phyloP scores from a whole-genome alignment of 352 stramenopile genomes.

The Phytopythium mirpurense region DNA sequence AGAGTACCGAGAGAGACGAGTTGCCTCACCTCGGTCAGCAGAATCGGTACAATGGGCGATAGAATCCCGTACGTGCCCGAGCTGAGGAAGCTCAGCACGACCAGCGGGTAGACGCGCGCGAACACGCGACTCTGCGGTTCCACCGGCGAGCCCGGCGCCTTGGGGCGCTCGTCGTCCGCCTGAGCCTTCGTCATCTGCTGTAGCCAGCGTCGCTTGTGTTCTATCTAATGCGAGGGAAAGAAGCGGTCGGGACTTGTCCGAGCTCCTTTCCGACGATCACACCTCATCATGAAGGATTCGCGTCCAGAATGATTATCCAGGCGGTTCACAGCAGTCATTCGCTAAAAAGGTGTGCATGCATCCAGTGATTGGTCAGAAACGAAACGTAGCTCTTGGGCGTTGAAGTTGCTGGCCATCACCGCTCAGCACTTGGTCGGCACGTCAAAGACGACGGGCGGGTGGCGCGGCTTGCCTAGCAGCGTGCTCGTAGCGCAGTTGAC shows the following conservation, averaged over 20 bases:
- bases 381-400: no score
- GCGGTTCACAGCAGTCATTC: no score
- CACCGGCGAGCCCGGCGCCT: neutral
- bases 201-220: neutral
- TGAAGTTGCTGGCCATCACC: neutral
- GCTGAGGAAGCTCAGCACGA: conserved; percentile 41
- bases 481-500: conserved; percentile 87
- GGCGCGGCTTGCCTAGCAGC: conserved; percentile 44
- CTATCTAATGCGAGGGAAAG: no score
- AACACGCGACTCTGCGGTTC: conserved; percentile 3
- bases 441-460: conserved; percentile 75
- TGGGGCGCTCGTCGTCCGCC: neutral
- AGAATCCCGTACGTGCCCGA: conserved; percentile 53
- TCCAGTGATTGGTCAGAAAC: no score
- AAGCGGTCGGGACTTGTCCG: no score
- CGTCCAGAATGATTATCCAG: no score
- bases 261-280: no score
- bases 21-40: conserved; percentile 53
- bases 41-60: conserved; percentile 55
- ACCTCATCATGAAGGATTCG: no score
- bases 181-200: neutral
- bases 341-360: no score
- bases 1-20: no score
- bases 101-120: conserved; percentile 24
- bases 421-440: conserved; percentile 51